Conservation (phyloP, 495 filamentous ascomycete genomes). For the Aspergillus funiculosus region DNA sequence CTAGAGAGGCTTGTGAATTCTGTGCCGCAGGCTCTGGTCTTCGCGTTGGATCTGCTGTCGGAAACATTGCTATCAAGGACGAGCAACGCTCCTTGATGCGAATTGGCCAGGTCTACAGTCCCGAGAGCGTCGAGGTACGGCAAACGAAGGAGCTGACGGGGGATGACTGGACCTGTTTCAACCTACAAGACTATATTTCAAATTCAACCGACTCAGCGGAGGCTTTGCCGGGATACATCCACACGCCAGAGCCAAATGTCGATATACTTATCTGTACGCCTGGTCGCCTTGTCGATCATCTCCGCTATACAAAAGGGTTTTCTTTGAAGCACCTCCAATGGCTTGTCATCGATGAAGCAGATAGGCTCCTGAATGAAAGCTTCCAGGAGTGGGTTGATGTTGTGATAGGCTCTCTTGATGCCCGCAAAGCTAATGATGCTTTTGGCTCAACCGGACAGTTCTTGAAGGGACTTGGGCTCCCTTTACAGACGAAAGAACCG, state of each 20-base stretch:
- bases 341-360: constrained; percentile 91
- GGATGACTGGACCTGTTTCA: constrained; percentile 46
- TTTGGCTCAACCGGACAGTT: constrained; percentile 42
- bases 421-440: constrained; percentile 42
- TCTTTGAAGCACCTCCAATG: constrained; percentile 67
- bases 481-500: constrained; percentile 38
- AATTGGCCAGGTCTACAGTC: constrained; percentile 55
- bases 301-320: constrained; percentile 77
- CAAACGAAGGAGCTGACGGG: constrained; percentile 35
- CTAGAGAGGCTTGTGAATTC: constrained; percentile 62
- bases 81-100: constrained; percentile 67
- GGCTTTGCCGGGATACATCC: constrained; percentile 54
- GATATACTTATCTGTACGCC: constrained; percentile 92
- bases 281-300: constrained; percentile 85
- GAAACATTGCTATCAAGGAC: constrained; percentile 65
- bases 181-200: constrained; percentile 38
- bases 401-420: constrained; percentile 59
- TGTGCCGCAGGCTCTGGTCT: constrained; percentile 59
- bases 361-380: constrained; percentile 81
- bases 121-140: constrained; percentile 42
- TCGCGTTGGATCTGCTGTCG: constrained; percentile 74
- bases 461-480: constrained; percentile 32
- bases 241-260: constrained; percentile 59
- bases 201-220: constrained; percentile 37
- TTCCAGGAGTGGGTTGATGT: constrained; percentile 87